Evolutionary conservation across 176 grass and related monocot species (phyloP).

Genomic region (Melocanna baccifera): DNA sequence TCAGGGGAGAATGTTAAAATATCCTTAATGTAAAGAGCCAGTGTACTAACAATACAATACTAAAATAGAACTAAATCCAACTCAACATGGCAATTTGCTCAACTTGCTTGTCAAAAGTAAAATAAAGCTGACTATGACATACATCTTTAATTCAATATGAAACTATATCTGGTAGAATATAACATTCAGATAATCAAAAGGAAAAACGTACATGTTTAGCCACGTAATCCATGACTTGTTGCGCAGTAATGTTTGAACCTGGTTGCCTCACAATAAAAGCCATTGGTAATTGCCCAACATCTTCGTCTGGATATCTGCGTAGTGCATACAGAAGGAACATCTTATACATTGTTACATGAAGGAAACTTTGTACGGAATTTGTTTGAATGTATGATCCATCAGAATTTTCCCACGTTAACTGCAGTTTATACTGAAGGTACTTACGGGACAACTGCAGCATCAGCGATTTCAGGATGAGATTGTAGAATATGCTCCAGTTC

Average conservation of each 20-base stretch:
- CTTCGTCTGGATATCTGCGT: slow-evolving; percentile 83
- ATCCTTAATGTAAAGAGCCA: not conserved
- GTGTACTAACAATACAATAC: slow-evolving; percentile 5
- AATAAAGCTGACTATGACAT: not conserved
- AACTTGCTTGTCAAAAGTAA: not conserved
- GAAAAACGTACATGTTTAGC: slow-evolving; percentile 58
- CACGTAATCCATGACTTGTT: slow-evolving; percentile 68
- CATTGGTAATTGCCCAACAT: slow-evolving; percentile 76
- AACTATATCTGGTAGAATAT: not conserved
- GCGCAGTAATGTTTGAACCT: slow-evolving; percentile 32
- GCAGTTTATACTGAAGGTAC: slow-evolving; percentile 21
- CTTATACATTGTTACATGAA: not conserved
- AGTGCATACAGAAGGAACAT: not conserved
- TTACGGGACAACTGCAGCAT: slow-evolving; percentile 66
- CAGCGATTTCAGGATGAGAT: slow-evolving; percentile 52
- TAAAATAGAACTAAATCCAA: not conserved
- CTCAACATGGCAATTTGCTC: slow-evolving; percentile 1
- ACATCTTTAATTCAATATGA: not conserved
- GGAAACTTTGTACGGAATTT: not conserved
- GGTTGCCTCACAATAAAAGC: slow-evolving; percentile 74
- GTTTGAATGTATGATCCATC: not conserved
- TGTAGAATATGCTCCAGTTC: slow-evolving; percentile 67
- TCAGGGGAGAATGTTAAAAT: not conserved
- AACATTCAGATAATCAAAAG: not conserved
- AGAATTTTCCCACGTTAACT: not conserved